A percentile compares a stretch with the other conserved stretches of the same genome.
Evolutionary conservation across 352 stramenopile species (phyloP).

Genomic region (Peronospora farinosa): DNA sequence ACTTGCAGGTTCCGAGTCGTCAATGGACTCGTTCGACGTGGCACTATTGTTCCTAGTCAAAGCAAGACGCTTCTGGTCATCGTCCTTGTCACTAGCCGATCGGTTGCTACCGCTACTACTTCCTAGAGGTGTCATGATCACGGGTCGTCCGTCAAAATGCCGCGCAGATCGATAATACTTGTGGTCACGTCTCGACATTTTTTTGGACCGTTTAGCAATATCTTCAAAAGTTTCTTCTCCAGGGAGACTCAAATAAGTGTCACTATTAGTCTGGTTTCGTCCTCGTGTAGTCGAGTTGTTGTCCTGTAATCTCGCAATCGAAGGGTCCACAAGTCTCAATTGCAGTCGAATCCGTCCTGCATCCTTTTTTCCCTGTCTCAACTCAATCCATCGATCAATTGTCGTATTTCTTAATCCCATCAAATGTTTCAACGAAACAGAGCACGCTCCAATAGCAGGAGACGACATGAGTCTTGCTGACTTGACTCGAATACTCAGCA

Average conservation of each 20-base stretch:
- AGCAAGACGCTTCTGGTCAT: conserved; percentile 12
- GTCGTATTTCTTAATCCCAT: conserved; percentile 29
- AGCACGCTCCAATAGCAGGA: conserved; percentile 44
- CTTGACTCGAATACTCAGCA: conserved; percentile 72
- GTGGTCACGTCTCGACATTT: conserved; percentile 22
- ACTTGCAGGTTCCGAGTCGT: conserved; percentile 32
- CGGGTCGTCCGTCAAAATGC: conserved; percentile 22
- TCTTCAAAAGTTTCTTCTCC: conserved; percentile 21
- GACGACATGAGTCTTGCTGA: conserved; percentile 61
- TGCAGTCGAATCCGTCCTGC: conserved; percentile 62
- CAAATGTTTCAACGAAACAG: conserved; percentile 42
- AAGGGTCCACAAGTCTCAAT: conserved; percentile 42
- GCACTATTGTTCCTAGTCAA: conserved; percentile 27
- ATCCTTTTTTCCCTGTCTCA: conserved; percentile 46
- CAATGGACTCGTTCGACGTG: conserved; percentile 38
- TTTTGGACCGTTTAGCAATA: conserved; percentile 16
- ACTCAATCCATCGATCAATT: conserved; percentile 53
- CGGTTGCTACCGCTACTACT: conserved; percentile 24
- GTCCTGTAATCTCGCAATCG: conserved; percentile 13
- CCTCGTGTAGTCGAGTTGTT: not conserved
- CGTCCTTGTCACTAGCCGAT: conserved; percentile 20
- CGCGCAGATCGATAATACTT: conserved; percentile 32
- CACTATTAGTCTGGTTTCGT: conserved; percentile 8
- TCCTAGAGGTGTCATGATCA: conserved; percentile 10
- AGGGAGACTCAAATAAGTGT: conserved; percentile 31